phyloP scores from a whole-genome alignment of 306 rosid genomes.

The Quercus parvula region DNA sequence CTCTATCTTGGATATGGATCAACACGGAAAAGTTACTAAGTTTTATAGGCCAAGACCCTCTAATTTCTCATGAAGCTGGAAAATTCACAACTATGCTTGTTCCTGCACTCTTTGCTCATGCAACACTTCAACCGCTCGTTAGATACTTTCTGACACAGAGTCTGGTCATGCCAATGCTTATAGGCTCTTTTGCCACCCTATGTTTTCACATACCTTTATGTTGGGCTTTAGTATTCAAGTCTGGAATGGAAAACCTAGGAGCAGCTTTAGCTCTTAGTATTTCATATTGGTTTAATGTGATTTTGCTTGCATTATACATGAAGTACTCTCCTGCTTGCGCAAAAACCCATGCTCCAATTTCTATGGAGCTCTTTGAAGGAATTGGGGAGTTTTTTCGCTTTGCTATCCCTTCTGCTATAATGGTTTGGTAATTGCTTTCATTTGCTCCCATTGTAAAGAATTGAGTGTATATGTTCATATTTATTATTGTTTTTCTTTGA shows the following conservation, averaged over 20 bases:
- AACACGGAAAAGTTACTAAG: slow-evolving; percentile 51
- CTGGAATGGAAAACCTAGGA: slow-evolving; percentile 47
- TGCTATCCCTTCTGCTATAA: slow-evolving; percentile 70
- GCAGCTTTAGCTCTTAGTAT: slow-evolving; percentile 69
- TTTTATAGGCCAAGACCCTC: slow-evolving; percentile 73
- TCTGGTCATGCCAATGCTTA: slow-evolving; percentile 54
- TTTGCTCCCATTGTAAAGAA: background rate
- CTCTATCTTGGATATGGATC: slow-evolving; percentile 57
- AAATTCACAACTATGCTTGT: slow-evolving; percentile 54
- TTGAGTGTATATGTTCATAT: background rate
- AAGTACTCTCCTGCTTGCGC: slow-evolving; percentile 49
- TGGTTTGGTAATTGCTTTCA: slow-evolving; percentile 55
- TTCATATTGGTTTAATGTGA: slow-evolving; percentile 65
- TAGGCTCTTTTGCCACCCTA: slow-evolving; percentile 40
- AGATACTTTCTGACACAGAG: slow-evolving; percentile 71
- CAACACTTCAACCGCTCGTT: slow-evolving; percentile 55
- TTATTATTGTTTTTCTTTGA: background rate
- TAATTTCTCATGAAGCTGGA: slow-evolving; percentile 66
- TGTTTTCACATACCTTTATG: slow-evolving; percentile 53
- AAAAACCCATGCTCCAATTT: slow-evolving; percentile 44
- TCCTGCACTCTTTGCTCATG: slow-evolving; percentile 71
- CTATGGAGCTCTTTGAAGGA: slow-evolving; percentile 53
- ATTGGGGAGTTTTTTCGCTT: slow-evolving; percentile 54
- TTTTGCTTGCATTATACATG: slow-evolving; percentile 52
- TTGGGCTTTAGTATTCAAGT: slow-evolving; percentile 68